A percentile compares a stretch with the other conserved stretches of the same genome.
Conservation (phyloP, 2,329 filamentous ascomycete genomes). For the Neonectria sp. region DNA sequence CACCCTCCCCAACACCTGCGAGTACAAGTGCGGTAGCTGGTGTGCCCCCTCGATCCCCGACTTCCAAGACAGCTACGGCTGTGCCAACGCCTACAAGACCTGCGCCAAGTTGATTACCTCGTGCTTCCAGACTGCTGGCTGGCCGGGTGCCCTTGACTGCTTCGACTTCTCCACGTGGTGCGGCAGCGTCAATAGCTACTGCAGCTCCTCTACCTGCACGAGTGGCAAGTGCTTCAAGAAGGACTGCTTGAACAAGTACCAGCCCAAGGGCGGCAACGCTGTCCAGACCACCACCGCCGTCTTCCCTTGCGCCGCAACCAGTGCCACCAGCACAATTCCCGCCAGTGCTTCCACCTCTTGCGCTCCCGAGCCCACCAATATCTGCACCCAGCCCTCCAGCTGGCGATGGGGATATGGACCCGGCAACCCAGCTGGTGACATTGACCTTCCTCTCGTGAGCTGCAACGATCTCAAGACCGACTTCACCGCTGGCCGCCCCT, state of each 20-base stretch:
- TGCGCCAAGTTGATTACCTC: conserved; percentile 64
- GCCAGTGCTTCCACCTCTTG: conserved; percentile 53
- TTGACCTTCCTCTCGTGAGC: conserved; percentile 66
- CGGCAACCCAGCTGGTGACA: conserved; percentile 69
- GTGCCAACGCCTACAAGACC: conserved; percentile 59
- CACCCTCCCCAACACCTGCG: conserved; percentile 63
- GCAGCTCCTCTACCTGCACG: conserved; percentile 53
- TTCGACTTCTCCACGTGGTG: conserved; percentile 68
- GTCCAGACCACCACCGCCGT: conserved; percentile 55
- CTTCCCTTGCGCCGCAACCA: conserved; percentile 51
- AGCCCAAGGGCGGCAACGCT: conserved; percentile 55
- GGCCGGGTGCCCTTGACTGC: conserved; percentile 64
- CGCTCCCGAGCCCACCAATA: conserved; percentile 64
- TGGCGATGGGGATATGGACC: conserved; percentile 78
- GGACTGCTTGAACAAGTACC: conserved; percentile 59
- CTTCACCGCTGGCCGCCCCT: conserved; percentile 57
- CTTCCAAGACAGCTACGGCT: conserved; percentile 60
- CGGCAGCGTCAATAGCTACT: conserved; percentile 61
- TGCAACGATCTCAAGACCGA: conserved; percentile 68
- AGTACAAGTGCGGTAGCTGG: conserved; percentile 70
- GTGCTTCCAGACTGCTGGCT: conserved; percentile 68
- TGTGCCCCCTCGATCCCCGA: conserved; percentile 65
- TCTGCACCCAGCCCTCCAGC: conserved; percentile 68
- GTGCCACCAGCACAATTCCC: conserved; percentile 49
- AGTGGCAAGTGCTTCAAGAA: conserved; percentile 57